phyloP scores from a whole-genome alignment of 2,329 filamentous ascomycete species.

The Aspergillus transmontanensis region DNA sequence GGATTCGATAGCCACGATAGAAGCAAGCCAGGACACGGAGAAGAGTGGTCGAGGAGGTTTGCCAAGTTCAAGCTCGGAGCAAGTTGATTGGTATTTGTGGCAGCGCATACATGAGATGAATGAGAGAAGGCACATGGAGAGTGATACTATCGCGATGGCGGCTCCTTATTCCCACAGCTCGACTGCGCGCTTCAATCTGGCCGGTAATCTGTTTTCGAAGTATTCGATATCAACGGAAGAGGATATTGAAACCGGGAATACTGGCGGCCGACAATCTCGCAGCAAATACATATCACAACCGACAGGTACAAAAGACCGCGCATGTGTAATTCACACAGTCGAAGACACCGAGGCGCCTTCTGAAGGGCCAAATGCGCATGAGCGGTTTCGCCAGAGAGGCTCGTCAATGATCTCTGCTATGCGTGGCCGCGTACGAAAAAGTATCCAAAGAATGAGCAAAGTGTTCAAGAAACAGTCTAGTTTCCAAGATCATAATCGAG shows the following conservation, averaged over 20 bases:
- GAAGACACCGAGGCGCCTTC: background rate
- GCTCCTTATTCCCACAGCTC: background rate
- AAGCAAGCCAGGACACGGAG: constrained; percentile 7
- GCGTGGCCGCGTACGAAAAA: constrained; percentile 19
- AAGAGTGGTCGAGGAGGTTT: background rate
- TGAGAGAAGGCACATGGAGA: no score
- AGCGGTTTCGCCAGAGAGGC: constrained; percentile 10
- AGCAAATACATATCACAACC: background rate
- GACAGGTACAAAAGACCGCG: background rate
- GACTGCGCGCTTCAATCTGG: background rate
- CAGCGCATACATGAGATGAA: no score
- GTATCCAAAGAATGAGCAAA: constrained; percentile 21
- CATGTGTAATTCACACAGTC: background rate
- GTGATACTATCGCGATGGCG: background rate
- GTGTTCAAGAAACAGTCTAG: constrained; percentile 20
- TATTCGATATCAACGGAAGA: background rate
- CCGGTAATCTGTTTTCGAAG: background rate
- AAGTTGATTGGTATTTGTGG: background rate
- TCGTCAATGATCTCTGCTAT: constrained; percentile 20
- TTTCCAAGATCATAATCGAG: background rate
- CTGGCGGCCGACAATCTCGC: no score
- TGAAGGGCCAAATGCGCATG: background rate
- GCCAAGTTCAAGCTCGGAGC: background rate
- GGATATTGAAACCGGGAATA: background rate
- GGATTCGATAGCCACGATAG: constrained; percentile 15